Evolutionary conservation across 2,329 filamentous ascomycete genomes (phyloP), one percentile per base, ranked within the genome.

Genomic region (Phaeosphaeriaceae sp.): DNA sequence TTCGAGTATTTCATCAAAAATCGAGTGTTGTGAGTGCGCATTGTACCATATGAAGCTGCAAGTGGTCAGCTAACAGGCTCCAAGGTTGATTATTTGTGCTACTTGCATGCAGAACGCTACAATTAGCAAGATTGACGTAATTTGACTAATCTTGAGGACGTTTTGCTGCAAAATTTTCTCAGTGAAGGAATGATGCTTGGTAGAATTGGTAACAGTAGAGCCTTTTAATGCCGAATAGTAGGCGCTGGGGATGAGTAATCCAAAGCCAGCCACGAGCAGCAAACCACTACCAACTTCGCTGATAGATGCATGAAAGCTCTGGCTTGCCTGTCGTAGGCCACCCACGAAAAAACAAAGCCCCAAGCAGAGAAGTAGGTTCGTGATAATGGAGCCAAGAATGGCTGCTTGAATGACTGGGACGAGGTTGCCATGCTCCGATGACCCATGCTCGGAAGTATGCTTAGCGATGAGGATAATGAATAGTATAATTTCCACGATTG

Each of bases 281-380:
- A 95, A 72, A 1, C 88, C 89, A 17, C 83, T 89, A 13, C 91
- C 90, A 3, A 89, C 88, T 72, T 96, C 90, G 63, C 86, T 89
- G 51, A 95, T 83, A 1, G 86, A 85, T 47, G 88, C 84, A 64
- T 88, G 87, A 66, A 95, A 94, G 11, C 77, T 80, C 60, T 91
- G 83, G 59, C 88, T 84, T 7, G 87, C 79, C 23, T 87, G 83
- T 39, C 80, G 77, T 20, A 94, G 61, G 5, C 90, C 91, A 30
- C 89, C 89, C 12, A 86, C 82, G 56, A 93, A 86, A 77, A 96
- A 95, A 69, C 90, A 94, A 38, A 87, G 67, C 0, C 91, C 91
- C 16, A 95, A 75, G 59, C 90, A 94, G 1, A 95, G 79, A 26
- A 94, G 75, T 75, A 93, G 82, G 17, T 91, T 95, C 6, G 90